phyloP scores from a whole-genome alignment of 1,284 basidiomycete genomes.

The Lentinula novae-zelandiae region DNA sequence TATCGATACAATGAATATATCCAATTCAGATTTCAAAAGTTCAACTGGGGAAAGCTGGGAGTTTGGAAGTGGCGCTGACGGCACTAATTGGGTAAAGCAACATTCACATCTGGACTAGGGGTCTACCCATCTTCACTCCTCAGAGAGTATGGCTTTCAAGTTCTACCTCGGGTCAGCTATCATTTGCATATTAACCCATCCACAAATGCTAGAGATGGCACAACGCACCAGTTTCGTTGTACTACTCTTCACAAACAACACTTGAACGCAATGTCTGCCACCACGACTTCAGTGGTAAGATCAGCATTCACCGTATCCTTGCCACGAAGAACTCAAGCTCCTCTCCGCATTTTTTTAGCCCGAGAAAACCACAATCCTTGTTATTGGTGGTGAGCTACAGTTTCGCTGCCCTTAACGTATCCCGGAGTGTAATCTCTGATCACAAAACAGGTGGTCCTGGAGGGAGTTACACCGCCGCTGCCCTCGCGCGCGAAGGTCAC shows the following conservation, averaged over 20 bases:
- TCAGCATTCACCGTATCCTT: not conserved
- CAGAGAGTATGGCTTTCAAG: not conserved
- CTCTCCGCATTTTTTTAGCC: not conserved
- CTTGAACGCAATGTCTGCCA: not conserved
- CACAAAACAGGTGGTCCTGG: constrained; percentile 34
- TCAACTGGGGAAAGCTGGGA: no score
- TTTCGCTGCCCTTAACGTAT: not conserved
- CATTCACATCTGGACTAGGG: not conserved
- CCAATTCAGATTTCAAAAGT: not conserved
- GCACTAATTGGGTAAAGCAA: not conserved
- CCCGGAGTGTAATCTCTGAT: not conserved
- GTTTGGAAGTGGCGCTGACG: not conserved
- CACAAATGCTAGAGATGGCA: not conserved
- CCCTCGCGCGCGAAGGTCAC: constrained; percentile 46
- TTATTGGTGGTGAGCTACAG: constrained; percentile 20
- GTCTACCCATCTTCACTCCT: not conserved
- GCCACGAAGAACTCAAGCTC: not conserved
- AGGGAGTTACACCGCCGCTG: constrained; percentile 45
- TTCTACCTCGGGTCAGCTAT: constrained; percentile 1
- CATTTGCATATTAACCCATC: not conserved
- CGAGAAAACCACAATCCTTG: constrained; percentile 20
- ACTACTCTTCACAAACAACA: not conserved
- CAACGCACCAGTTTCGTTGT: not conserved
- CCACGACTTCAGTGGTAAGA: not conserved
- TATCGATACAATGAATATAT: not conserved